These are phyloP conservation scores for Phytopythium aichiense DNA, from an alignment of 352 stramenopile species.

Conservation along the genomic window DNA sequence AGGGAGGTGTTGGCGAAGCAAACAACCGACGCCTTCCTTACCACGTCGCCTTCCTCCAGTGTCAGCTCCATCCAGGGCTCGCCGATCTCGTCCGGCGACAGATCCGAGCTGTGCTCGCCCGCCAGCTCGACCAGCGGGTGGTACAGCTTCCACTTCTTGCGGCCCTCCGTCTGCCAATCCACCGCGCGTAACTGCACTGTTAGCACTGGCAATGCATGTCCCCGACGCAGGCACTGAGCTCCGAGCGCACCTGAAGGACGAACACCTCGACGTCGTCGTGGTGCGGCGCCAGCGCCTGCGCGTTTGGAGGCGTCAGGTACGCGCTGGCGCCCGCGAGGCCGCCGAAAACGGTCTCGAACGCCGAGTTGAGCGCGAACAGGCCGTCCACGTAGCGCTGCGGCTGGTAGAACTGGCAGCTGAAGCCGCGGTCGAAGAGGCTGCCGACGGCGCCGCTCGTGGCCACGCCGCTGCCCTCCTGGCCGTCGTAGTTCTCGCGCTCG, in stretches of 20 bases:
- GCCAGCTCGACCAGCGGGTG: constrained; percentile 64
- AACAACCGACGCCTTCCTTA: constrained; percentile 5
- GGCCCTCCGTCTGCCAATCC: constrained; percentile 56
- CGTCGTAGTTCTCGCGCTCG: constrained; percentile 66
- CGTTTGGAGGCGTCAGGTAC: constrained; percentile 72
- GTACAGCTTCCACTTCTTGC: constrained; percentile 90
- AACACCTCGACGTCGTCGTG: constrained; percentile 88
- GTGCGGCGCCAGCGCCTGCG: constrained; percentile 82
- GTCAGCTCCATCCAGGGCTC: constrained; percentile 81
- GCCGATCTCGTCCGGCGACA: constrained; percentile 58
- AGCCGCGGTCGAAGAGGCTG: constrained; percentile 57
- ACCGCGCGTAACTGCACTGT: background rate
- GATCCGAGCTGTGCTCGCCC: constrained; percentile 75
- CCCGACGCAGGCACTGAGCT: background rate
- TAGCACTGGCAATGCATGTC: background rate
- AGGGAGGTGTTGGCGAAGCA: background rate
- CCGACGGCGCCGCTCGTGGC: constrained; percentile 52
- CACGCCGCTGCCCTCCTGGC: constrained; percentile 41
- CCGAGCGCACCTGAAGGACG: constrained; percentile 42
- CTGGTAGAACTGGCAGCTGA: constrained; percentile 89
- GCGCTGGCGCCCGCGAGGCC: constrained; percentile 72
- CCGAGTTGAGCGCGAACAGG: constrained; percentile 69
- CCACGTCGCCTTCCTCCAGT: constrained; percentile 76
- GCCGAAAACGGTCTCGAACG: constrained; percentile 76
- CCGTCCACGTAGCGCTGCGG: constrained; percentile 79